These are phyloP conservation scores for Pythium folliculosum DNA, from an alignment of 352 stramenopile species.

Conservation along the genomic window DNA sequence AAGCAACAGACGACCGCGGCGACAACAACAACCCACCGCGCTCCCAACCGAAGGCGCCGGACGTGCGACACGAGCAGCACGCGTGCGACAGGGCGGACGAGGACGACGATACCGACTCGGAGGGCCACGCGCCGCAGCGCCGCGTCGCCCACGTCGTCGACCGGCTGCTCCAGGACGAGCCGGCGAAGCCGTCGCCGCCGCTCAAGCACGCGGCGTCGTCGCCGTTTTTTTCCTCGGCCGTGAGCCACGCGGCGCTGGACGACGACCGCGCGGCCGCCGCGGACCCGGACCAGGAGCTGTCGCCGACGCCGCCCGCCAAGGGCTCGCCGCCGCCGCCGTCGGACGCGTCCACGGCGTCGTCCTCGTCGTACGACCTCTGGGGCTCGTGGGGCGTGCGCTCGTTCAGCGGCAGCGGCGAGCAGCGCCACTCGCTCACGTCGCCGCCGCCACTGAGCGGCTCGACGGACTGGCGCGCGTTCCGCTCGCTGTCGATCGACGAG, in stretches of 20 bases:
- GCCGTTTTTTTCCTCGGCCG: neutral
- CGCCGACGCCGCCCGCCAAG: slow-evolving; percentile 26
- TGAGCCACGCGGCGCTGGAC: neutral
- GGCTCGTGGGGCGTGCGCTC: slow-evolving; percentile 41
- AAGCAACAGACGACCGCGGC: too few relatives aligned
- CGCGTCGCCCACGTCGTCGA: slow-evolving; percentile 8
- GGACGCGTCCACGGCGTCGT: slow-evolving; percentile 2
- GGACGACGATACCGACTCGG: neutral
- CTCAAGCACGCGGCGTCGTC: slow-evolving; percentile 1
- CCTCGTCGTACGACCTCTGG: slow-evolving; percentile 39
- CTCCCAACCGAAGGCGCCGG: too few relatives aligned
- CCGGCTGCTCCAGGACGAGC: slow-evolving; percentile 8
- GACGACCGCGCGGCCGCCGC: neutral
- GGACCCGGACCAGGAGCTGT: slow-evolving; percentile 34
- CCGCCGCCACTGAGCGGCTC: slow-evolving; percentile 14
- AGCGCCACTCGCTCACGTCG: slow-evolving; percentile 21
- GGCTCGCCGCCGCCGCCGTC: neutral
- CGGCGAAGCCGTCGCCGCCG: neutral
- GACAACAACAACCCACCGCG: too few relatives aligned
- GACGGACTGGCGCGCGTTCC: slow-evolving; percentile 36
- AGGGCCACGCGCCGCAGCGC: neutral
- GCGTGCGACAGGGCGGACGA: neutral
- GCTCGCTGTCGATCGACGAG: slow-evolving; percentile 44
- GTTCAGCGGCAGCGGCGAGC: slow-evolving; percentile 19
- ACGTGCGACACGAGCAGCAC: too few relatives aligned